Conservation (phyloP, 345 rosid genomes). For the Psidium friedrichsthalianum region DNA sequence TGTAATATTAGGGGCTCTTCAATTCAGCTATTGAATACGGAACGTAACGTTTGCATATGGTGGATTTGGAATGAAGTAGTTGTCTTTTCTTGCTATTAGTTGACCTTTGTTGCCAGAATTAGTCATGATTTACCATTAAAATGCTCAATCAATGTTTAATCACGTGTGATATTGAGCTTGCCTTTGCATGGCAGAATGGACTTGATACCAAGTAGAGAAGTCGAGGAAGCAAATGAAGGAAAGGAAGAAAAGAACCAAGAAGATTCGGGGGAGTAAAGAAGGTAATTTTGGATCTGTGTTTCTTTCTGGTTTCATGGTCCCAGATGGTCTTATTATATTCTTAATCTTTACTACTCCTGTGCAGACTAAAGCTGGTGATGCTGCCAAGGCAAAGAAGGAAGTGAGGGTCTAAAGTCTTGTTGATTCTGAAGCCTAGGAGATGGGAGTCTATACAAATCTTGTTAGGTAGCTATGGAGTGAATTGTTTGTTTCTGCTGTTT, state of each 20-base stretch:
- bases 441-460: background rate
- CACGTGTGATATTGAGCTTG: background rate
- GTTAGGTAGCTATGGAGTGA: background rate
- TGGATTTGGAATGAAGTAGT: background rate
- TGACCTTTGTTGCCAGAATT: background rate
- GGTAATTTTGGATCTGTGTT: constrained; percentile 4
- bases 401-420: constrained; percentile 5
- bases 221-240: constrained; percentile 48
- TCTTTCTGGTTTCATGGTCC: background rate
- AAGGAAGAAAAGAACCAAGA: constrained; percentile 42
- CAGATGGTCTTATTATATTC: background rate
- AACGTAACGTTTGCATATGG: background rate
- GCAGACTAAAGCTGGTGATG: constrained; percentile 43
- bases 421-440: background rate
- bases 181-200: constrained; percentile 23
- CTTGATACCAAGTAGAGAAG: constrained; percentile 31
- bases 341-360: background rate
- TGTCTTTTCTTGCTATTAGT: background rate
- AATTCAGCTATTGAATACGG: background rate
- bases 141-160: background rate
- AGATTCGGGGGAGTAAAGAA: constrained; percentile 45
- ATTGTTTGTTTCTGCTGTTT: background rate
- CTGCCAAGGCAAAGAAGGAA: constrained; percentile 47
- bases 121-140: background rate
- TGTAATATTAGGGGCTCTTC: background rate